Evolutionary conservation across 1,139 yeast genomes (phyloP), one percentile per base, ranked within the genome.

Genomic region (Diutina catenulata): DNA sequence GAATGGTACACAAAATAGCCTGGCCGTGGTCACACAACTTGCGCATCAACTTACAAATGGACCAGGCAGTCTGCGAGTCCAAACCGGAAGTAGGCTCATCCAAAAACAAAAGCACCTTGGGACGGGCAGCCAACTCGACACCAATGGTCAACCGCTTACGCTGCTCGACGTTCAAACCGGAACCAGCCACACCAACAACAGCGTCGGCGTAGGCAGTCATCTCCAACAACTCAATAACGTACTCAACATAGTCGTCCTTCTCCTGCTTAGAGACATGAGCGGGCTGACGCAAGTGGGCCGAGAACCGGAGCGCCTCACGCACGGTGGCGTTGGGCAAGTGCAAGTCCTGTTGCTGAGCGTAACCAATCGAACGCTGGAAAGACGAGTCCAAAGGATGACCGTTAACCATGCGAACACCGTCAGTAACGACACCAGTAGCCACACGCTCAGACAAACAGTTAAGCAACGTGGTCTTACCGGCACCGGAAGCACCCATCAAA

Each of bases 71-170:
- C 59, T 84, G 94, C 19, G 95, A 83, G 55, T 86, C 95, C 47
- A 86, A 67, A 52, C 95, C 95, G 5, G 95, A 84, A 18, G 95
- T 86, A 8, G 95, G 95, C 56, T 86, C 95, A 60, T 86, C 95
- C 51, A 86, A 68, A 59, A 86, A 86, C 41, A 86, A 63, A 44
- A 86, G 62, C 41, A 86, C 64, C 46, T 80, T 78, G 4, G 95
- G 95, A 55, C 81, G 84, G 20, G 95, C 94, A 33, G 86, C 93
- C 42, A 86, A 63, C 52, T 86, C 95, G 41, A 86, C 93, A 47
- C 94, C 88, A 53, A 81, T 78, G 16, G 94, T 80, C 48, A 83
- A 66, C 55, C 93, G 74, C 65, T 83, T 83, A 51, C 94, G 73
- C 59, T 82, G 94, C 57, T 83, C 94, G 45, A 82, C 93, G 55